A percentile compares a stretch with the other conserved stretches of the same genome.
Conservation (phyloP, 2,329 filamentous ascomycete genomes). For the Arthrobotrys entomopaga region DNA sequence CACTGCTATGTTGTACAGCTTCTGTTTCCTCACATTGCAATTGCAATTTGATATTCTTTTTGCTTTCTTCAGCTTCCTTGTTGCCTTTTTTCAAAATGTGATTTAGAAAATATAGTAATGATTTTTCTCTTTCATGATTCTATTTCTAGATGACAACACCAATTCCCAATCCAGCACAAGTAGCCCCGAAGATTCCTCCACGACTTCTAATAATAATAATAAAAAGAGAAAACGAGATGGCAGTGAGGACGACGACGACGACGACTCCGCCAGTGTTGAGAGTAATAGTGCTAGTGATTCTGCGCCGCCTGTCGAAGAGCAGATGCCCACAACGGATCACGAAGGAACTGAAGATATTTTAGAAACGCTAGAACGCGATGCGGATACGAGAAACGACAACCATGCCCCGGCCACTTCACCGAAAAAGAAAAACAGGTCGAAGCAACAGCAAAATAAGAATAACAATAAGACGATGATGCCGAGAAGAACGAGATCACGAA, state of each 20-base stretch:
- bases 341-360: neutral
- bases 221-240: too few species aligned
- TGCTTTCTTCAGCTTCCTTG: slow-evolving; percentile 1
- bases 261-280: slow-evolving; percentile 44
- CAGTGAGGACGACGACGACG: slow-evolving; percentile 42
- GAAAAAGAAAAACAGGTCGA: slow-evolving; percentile 24
- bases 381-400: slow-evolving; percentile 2
- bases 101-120: slow-evolving; percentile 53
- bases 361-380: slow-evolving; percentile 7
- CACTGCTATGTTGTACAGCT: neutral
- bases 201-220: slow-evolving; percentile 23
- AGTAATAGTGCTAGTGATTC: slow-evolving; percentile 14
- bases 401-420: slow-evolving; percentile 21
- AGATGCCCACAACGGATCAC: neutral
- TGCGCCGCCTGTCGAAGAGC: too few species aligned
- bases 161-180: slow-evolving; percentile 30
- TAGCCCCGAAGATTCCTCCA: slow-evolving; percentile 45
- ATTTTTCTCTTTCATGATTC: slow-evolving; percentile 36
- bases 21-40: neutral
- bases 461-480: slow-evolving; percentile 20
- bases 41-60: neutral
- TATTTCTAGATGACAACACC: slow-evolving; percentile 49
- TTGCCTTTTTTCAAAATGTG: slow-evolving; percentile 29
- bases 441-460: slow-evolving; percentile 5
- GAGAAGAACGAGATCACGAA: slow-evolving; percentile 14